phyloP scores from a whole-genome alignment of 1,284 basidiomycete genomes.

The Fomitopsis pinicola region DNA sequence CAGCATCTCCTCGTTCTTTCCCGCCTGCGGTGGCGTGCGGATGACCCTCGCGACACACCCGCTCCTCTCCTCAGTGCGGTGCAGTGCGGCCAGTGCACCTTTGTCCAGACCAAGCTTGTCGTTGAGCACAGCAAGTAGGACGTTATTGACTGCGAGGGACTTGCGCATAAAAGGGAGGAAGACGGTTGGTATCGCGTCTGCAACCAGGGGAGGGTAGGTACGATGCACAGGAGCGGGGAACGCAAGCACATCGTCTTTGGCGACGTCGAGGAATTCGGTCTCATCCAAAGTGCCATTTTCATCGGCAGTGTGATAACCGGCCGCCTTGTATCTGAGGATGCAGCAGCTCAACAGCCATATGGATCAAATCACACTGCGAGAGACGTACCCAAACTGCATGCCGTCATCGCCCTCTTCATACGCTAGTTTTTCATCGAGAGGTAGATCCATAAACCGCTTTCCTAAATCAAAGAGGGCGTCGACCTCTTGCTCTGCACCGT shows the following conservation, averaged over 20 bases:
- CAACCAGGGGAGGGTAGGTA: constrained; percentile 21
- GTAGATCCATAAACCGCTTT: constrained; percentile 47
- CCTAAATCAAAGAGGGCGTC: constrained; percentile 55
- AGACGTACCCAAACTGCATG: constrained; percentile 45
- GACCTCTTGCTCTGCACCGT: constrained; percentile 46
- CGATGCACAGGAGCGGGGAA: constrained; percentile 17
- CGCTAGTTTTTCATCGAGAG: constrained; percentile 54
- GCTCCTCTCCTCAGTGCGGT: constrained; percentile 2
- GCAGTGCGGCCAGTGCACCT: constrained; percentile 1
- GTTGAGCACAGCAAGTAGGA: constrained; percentile 25
- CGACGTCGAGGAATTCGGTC: constrained; percentile 26
- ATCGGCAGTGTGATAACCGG: constrained; percentile 23
- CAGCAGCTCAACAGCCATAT: too few relatives aligned
- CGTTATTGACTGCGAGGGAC: constrained; percentile 21
- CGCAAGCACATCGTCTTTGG: constrained; percentile 24
- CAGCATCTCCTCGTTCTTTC: background rate
- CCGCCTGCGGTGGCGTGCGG: constrained; percentile 1
- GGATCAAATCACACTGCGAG: background rate
- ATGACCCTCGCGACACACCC: constrained; percentile 5
- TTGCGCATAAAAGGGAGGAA: constrained; percentile 21
- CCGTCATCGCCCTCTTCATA: constrained; percentile 62
- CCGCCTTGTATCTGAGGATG: constrained; percentile 15
- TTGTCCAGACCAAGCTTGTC: constrained; percentile 23
- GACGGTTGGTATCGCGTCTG: constrained; percentile 12
- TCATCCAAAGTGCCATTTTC: constrained; percentile 29